These are phyloP conservation scores for Heliosperma pusillum DNA, from an alignment of 148 eudicot genomes.

Conservation along the genomic window DNA sequence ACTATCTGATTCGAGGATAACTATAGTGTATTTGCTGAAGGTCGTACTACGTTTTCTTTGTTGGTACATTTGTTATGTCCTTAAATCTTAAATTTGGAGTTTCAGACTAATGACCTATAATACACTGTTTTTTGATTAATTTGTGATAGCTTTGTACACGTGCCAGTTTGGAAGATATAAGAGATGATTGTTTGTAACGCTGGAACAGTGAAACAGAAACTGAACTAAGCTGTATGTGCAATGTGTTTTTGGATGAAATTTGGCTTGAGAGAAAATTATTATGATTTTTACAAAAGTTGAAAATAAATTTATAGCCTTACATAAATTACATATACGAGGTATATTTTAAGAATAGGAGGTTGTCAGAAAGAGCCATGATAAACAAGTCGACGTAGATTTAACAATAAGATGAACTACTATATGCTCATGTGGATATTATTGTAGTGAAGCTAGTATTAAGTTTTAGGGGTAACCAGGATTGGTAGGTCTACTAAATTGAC, in stretches of 20 bases:
- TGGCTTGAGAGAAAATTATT: too few species aligned
- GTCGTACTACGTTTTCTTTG: background rate
- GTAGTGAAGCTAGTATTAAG: background rate
- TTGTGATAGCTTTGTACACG: background rate
- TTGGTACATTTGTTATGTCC: background rate
- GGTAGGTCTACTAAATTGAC: background rate
- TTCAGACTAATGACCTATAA: background rate
- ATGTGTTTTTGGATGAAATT: too few species aligned
- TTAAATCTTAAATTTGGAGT: background rate
- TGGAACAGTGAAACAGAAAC: too few species aligned
- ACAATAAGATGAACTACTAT: background rate
- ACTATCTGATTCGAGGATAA: background rate
- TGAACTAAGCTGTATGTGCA: too few species aligned
- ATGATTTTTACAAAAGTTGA: too few species aligned
- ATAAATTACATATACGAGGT: too few species aligned
- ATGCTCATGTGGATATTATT: background rate
- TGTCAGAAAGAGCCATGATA: too few species aligned
- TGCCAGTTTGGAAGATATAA: too few species aligned
- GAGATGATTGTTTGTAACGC: too few species aligned
- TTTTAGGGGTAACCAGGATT: background rate
- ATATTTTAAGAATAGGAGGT: too few species aligned
- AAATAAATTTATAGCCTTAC: too few species aligned
- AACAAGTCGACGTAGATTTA: background rate
- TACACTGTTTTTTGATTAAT: background rate
- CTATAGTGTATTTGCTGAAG: background rate